A percentile compares a stretch with the other conserved stretches of the same genome.
Evolutionary conservation across 2,329 filamentous ascomycete species (phyloP).

Genomic region (Fusarium penzigii): DNA sequence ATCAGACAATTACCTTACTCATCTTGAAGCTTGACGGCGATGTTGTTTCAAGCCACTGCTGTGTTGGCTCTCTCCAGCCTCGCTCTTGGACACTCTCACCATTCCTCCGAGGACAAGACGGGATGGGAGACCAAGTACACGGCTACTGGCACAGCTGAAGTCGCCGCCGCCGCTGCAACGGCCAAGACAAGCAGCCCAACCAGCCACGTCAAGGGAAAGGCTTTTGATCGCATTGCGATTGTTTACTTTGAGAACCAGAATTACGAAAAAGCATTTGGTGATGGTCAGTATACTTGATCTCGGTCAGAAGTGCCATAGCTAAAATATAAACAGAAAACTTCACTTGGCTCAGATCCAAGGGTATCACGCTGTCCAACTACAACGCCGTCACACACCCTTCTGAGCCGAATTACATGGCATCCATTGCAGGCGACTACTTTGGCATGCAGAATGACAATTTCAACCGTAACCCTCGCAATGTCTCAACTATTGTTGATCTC

Average conservation of each 20-base stretch:
- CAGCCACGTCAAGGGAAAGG: conserved; percentile 67
- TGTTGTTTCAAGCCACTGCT: conserved; percentile 23
- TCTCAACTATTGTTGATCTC: conserved; percentile 69
- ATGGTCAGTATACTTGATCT: conserved; percentile 47
- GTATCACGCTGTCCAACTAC: conserved; percentile 35
- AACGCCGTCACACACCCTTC: conserved; percentile 64
- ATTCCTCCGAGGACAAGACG: conserved; percentile 2
- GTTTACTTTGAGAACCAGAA: conserved; percentile 80
- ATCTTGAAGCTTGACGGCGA: not conserved
- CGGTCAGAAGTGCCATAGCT: too few species aligned
- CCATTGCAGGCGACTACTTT: conserved; percentile 63
- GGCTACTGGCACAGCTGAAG: conserved; percentile 50
- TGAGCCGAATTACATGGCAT: conserved; percentile 68
- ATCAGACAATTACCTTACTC: too few species aligned
- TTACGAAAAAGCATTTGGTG: conserved; percentile 63
- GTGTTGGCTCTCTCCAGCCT: conserved; percentile 30
- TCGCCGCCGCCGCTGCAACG: conserved; percentile 59
- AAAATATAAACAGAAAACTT: conserved; percentile 22
- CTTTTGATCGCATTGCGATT: conserved; percentile 70
- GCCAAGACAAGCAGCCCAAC: conserved; percentile 61
- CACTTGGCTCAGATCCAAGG: conserved; percentile 30
- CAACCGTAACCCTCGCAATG: conserved; percentile 56
- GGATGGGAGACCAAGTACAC: conserved; percentile 48
- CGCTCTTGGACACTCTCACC: conserved; percentile 22
- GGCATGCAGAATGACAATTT: conserved; percentile 61